phyloP scores from a whole-genome alignment of 352 stramenopile species.

The Peronospora destructor region DNA sequence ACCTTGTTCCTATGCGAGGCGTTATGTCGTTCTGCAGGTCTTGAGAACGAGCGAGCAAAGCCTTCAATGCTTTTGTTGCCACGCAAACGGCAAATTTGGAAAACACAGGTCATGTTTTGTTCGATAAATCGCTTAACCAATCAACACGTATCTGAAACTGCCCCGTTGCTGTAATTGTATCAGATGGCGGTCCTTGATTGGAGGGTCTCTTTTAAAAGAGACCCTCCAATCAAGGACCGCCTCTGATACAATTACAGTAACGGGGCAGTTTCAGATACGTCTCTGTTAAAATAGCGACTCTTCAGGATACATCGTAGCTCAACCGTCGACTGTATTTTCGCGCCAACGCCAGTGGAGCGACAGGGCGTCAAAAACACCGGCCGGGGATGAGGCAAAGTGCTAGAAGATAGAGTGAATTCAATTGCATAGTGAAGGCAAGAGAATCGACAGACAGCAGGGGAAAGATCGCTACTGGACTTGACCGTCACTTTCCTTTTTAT shows the following conservation, averaged over 20 bases:
- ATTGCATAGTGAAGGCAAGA: conserved; percentile 14
- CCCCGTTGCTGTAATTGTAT: conserved; percentile 13
- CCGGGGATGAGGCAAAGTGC: conserved; percentile 15
- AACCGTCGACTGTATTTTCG: too few relatives aligned
- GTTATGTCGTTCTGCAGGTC: too few relatives aligned
- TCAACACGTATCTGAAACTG: conserved; percentile 1
- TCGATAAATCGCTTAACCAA: conserved; percentile 6
- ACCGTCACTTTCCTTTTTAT: conserved; percentile 27
- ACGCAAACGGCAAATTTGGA: too few relatives aligned
- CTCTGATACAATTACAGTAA: too few relatives aligned
- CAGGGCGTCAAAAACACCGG: conserved; percentile 6
- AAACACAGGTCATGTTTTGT: background rate
- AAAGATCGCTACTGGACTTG: conserved; percentile 9
- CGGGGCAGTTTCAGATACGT: too few relatives aligned
- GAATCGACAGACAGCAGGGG: conserved; percentile 3
- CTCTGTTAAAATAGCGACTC: conserved; percentile 27
- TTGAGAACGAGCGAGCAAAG: too few relatives aligned
- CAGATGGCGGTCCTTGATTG: conserved; percentile 25
- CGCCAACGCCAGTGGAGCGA: too few relatives aligned
- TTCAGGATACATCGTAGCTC: background rate
- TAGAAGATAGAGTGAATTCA: conserved; percentile 10
- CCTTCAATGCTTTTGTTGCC: too few relatives aligned
- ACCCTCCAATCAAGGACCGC: too few relatives aligned
- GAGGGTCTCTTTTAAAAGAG: conserved; percentile 23
- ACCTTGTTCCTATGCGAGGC: too few relatives aligned